A percentile compares a stretch with the other conserved stretches of the same genome.
phyloP scores from a whole-genome alignment of 768 basidiomycete species.

The Zangia roseola region DNA sequence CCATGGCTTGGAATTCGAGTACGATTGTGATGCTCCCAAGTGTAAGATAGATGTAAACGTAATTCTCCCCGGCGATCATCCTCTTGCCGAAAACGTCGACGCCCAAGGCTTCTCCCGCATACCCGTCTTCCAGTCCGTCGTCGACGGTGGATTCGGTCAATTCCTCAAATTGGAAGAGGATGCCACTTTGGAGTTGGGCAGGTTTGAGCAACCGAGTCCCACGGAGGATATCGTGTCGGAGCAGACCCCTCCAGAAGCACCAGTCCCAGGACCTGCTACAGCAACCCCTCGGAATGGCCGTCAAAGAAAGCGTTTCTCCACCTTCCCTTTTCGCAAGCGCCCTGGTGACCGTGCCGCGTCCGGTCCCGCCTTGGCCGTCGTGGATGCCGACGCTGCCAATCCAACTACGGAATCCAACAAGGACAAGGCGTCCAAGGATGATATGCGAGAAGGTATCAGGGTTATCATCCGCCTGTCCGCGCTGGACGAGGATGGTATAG shows the following conservation, averaged over 20 bases:
- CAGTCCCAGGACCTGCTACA: conserved; percentile 11
- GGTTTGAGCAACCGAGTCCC: conserved; percentile 50
- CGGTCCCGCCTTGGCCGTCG: conserved; percentile 76
- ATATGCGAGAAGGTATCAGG: conserved; percentile 63
- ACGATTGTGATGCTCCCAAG: conserved; percentile 86
- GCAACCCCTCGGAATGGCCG: conserved; percentile 20
- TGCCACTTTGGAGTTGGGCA: conserved; percentile 75
- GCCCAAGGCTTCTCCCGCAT: conserved; percentile 28
- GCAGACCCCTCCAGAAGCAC: conserved; percentile 9
- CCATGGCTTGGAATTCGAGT: conserved; percentile 87
- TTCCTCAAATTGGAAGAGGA: conserved; percentile 73
- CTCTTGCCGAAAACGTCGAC: conserved; percentile 44
- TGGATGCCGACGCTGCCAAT: conserved; percentile 60
- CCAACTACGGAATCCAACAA: conserved; percentile 36
- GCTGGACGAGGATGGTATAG: conserved; percentile 70
- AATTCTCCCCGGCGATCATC: conserved; percentile 63
- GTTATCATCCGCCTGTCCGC: conserved; percentile 81
- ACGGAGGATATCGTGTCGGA: conserved; percentile 9
- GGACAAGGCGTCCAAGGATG: conserved; percentile 45
- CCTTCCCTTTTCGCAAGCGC: conserved; percentile 66
- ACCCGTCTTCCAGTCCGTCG: conserved; percentile 46
- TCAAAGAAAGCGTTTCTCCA: conserved; percentile 58
- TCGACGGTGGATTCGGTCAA: conserved; percentile 83
- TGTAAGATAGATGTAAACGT: conserved; percentile 80
- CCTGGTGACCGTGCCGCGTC: conserved; percentile 50